Percentiles rank a stretch among this genome's conserved stretches.
phyloP scores from a whole-genome alignment of 768 basidiomycete species.

The Pisolithus microcarpus region DNA sequence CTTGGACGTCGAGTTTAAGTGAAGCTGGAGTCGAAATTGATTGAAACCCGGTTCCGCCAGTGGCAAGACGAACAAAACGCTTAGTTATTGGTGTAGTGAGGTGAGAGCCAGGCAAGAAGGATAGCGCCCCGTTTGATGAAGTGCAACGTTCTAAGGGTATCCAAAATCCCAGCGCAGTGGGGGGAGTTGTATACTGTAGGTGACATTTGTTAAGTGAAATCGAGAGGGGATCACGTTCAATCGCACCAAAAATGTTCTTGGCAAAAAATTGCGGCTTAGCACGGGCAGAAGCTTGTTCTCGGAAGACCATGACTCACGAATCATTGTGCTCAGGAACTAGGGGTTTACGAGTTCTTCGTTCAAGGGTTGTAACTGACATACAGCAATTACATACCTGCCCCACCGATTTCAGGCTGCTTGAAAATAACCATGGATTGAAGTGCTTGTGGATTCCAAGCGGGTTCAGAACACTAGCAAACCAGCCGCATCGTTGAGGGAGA shows the following conservation, averaged over 20 bases:
- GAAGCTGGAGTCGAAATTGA: conserved; percentile 35
- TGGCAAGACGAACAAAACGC: conserved; percentile 74
- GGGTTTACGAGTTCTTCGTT: background rate
- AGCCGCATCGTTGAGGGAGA: background rate
- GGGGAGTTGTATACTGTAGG: conserved; percentile 82
- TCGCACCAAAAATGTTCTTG: conserved; percentile 68
- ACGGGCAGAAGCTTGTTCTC: background rate
- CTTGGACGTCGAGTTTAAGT: background rate
- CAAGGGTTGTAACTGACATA: background rate
- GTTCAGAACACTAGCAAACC: background rate
- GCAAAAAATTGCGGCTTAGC: background rate
- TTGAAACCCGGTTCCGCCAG: conserved; percentile 83
- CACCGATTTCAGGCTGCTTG: conserved; percentile 90
- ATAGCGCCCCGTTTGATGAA: conserved; percentile 71
- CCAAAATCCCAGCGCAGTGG: conserved; percentile 93
- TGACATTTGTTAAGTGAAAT: background rate
- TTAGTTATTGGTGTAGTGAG: conserved; percentile 63
- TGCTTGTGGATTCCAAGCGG: conserved; percentile 34
- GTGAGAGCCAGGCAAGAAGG: conserved; percentile 89
- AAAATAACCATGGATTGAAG: conserved; percentile 94
- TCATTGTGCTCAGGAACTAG: conserved; percentile 90
- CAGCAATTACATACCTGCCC: conserved; percentile 55
- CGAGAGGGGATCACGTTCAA: background rate
- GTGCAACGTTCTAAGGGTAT: conserved; percentile 91
- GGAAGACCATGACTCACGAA: conserved; percentile 49